phyloP scores from a whole-genome alignment of 2,329 filamentous ascomycete species.

The Pyricularia grisea region DNA sequence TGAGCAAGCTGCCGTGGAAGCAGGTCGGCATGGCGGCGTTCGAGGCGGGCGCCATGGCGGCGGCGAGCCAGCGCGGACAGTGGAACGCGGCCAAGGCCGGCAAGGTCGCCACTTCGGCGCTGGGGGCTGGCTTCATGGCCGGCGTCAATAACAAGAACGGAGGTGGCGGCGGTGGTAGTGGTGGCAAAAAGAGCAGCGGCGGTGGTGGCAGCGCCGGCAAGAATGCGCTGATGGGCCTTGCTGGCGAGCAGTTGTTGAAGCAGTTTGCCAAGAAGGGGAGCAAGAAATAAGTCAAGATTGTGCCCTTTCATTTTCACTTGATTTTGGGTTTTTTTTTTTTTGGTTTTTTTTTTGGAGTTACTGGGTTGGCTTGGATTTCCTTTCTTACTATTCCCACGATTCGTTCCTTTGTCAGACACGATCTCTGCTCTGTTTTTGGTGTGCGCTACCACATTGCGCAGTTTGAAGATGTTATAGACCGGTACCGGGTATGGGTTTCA shows the following conservation, averaged over 20 bases:
- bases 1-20: slow-evolving; percentile 3
- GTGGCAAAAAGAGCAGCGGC: not conserved
- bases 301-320: not conserved
- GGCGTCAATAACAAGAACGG: not conserved
- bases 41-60: not conserved
- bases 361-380: not conserved
- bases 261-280: slow-evolving; percentile 1
- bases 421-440: not conserved
- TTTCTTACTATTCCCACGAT: not conserved
- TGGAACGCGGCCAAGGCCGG: not conserved
- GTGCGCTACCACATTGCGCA: not conserved
- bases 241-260: slow-evolving; percentile 2
- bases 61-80: not conserved
- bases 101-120: not conserved
- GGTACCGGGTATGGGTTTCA: not conserved
- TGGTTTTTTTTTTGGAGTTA: too few species aligned
- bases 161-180: not conserved
- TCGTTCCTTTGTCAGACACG: not conserved
- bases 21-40: not conserved
- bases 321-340: too few species aligned
- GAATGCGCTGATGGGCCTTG: not conserved
- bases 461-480: not conserved
- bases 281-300: not conserved
- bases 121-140: slow-evolving; percentile 2
- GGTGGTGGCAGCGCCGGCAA: not conserved